Percentiles rank a stretch among this genome's conserved stretches.
Conservation (phyloP, 192 early-diverging fungal genomes). For the Entrophospora sp. region DNA sequence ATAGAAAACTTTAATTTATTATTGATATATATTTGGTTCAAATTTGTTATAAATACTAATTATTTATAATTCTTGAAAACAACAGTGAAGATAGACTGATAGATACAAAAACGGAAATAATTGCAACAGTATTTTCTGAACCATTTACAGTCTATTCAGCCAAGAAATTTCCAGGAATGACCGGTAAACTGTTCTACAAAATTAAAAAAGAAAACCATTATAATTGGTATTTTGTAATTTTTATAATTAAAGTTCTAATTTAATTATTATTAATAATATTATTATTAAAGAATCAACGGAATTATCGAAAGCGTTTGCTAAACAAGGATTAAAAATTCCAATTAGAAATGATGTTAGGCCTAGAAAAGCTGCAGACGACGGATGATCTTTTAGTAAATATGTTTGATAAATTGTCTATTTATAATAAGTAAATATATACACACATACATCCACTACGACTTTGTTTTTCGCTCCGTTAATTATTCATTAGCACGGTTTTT, state of each 20-base stretch:
- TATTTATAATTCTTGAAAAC: no score
- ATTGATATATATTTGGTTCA: conserved; percentile 20
- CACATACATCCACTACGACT: no score
- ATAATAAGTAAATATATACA: no score
- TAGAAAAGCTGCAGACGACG: conserved; percentile 21
- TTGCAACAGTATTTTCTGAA: conserved; percentile 50
- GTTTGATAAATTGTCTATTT: no score
- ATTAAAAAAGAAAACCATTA: no score
- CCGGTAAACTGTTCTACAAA: conserved; percentile 52
- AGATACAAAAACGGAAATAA: conserved; percentile 38
- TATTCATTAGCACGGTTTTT: no score
- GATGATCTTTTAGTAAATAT: no score
- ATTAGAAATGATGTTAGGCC: conserved; percentile 57
- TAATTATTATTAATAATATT: background rate
- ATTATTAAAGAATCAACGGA: conserved; percentile 58
- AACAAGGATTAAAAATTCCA: conserved; percentile 71
- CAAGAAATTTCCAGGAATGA: conserved; percentile 81
- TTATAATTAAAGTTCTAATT: background rate
- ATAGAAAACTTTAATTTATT: no score
- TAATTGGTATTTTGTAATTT: conserved; percentile 1
- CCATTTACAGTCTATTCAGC: conserved; percentile 73
- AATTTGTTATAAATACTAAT: conserved; percentile 14
- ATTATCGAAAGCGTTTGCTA: conserved; percentile 68
- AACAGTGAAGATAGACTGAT: conserved; percentile 39
- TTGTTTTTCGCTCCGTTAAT: no score